Conservation (phyloP, 257 asterid genomes). For the Cynanchum wilfordii region DNA sequence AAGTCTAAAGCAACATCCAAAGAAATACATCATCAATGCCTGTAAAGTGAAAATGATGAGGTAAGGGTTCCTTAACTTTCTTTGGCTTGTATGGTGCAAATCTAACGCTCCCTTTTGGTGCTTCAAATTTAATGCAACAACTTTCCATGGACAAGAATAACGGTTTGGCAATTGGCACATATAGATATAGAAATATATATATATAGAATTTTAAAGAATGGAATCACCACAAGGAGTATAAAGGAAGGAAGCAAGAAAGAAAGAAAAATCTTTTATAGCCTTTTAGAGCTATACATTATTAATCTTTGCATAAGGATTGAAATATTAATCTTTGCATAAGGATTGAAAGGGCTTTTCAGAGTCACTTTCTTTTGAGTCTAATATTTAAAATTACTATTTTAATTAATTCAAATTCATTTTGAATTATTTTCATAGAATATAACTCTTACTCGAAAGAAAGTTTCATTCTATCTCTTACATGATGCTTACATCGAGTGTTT, state of each 20-base stretch:
- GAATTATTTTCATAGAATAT: too few relatives aligned
- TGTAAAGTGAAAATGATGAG: slow-evolving; percentile 26
- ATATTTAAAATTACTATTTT: too few relatives aligned
- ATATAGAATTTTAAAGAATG: background rate
- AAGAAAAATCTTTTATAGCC: background rate
- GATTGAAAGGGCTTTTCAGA: slow-evolving; percentile 23
- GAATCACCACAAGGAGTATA: slow-evolving; percentile 21
- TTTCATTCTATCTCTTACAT: too few relatives aligned
- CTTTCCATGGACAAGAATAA: slow-evolving; percentile 15
- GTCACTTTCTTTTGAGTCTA: slow-evolving; percentile 34
- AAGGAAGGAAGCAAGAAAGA: slow-evolving; percentile 8
- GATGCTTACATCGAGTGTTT: too few relatives aligned
- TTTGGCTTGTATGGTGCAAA: slow-evolving; percentile 13
- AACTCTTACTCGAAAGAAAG: too few relatives aligned
- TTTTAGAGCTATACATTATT: slow-evolving; percentile 11
- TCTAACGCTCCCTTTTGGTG: slow-evolving; percentile 24
- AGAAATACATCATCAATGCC: slow-evolving; percentile 18
- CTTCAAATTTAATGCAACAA: slow-evolving; percentile 4
- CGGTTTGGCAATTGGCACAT: background rate
- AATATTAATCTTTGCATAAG: slow-evolving; percentile 22
- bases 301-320: background rate
- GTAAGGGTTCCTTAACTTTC: slow-evolving; percentile 8
- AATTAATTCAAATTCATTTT: too few relatives aligned
- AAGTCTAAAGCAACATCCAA: background rate
- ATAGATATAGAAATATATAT: too few relatives aligned